These are phyloP conservation scores for Smittium culicis DNA, from an alignment of 371 early-diverging fungal species.

Conservation along the genomic window DNA sequence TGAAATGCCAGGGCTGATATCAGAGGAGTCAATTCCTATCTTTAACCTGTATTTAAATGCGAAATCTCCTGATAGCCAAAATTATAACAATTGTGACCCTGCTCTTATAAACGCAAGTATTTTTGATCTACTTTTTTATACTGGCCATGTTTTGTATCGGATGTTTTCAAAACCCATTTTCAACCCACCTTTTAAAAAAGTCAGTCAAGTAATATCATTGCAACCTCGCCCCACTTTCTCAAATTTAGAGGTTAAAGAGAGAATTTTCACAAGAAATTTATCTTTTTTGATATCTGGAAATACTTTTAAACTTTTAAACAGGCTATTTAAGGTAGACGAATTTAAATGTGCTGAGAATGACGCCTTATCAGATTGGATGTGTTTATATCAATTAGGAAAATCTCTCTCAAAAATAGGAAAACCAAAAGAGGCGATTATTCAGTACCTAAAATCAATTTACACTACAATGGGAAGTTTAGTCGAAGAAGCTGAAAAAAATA, in stretches of 20 bases:
- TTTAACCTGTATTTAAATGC: background rate
- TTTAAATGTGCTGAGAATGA: background rate
- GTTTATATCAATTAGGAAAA: background rate
- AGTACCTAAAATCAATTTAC: slow-evolving; percentile 8
- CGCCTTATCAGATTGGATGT: background rate
- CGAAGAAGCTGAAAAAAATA: background rate
- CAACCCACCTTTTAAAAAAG: background rate
- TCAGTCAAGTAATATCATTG: no score
- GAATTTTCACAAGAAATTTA: background rate
- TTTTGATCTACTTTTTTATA: background rate
- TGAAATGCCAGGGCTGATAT: background rate
- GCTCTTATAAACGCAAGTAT: background rate
- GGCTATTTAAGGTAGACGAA: background rate
- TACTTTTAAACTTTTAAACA: background rate
- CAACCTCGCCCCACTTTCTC: background rate
- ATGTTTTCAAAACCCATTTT: background rate
- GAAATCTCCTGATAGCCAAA: background rate
- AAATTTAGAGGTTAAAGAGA: background rate
- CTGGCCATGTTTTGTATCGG: background rate
- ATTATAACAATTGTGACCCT: background rate
- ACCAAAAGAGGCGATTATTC: background rate
- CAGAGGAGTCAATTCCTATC: background rate
- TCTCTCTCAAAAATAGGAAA: slow-evolving; percentile 4
- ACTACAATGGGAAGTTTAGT: background rate
- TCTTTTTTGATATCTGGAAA: background rate